Evolutionary conservation across 2,329 filamentous ascomycete species (phyloP).

Genomic region (Colletotrichum plurivorum): DNA sequence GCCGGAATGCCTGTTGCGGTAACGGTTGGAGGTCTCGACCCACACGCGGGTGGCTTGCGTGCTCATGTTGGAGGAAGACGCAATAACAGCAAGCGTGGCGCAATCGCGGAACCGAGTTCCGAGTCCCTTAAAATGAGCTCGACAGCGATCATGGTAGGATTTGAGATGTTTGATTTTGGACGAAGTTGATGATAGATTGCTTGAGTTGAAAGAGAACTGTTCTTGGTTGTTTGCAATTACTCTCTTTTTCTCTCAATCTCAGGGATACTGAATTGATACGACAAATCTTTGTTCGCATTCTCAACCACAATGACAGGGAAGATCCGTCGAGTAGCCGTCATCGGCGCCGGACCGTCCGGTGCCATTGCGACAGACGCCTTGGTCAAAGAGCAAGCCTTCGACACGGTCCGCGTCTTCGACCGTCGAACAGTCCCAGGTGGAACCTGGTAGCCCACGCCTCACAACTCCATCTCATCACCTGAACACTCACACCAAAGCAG

Average conservation of each 20-base stretch:
- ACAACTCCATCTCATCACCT: neutral
- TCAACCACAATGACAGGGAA: neutral
- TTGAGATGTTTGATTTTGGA: too few species aligned
- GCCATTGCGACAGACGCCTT: conserved; percentile 71
- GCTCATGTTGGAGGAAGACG: conserved; percentile 32
- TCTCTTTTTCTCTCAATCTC: too few species aligned
- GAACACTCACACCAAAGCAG: conserved; percentile 18
- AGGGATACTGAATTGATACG: too few species aligned
- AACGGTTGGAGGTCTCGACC: conserved; percentile 4
- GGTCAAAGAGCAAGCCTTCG: conserved; percentile 67
- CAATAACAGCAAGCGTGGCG: conserved; percentile 27
- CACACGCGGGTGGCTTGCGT: conserved; percentile 29
- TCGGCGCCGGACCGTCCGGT: conserved; percentile 70
- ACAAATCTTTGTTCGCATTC: neutral
- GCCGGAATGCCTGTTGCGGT: conserved; percentile 3
- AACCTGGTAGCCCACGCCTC: conserved; percentile 61
- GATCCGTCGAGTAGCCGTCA: conserved; percentile 62
- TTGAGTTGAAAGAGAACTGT: neutral
- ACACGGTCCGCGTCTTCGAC: conserved; percentile 71
- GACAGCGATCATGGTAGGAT: neutral
- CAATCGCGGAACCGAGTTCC: neutral
- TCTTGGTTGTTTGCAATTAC: too few species aligned
- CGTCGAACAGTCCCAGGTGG: conserved; percentile 68
- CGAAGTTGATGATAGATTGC: neutral
- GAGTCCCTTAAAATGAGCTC: neutral